Base-by-base conservation (phyloP, 331 rosid genomes). In the Malus hybrid region DNA sequence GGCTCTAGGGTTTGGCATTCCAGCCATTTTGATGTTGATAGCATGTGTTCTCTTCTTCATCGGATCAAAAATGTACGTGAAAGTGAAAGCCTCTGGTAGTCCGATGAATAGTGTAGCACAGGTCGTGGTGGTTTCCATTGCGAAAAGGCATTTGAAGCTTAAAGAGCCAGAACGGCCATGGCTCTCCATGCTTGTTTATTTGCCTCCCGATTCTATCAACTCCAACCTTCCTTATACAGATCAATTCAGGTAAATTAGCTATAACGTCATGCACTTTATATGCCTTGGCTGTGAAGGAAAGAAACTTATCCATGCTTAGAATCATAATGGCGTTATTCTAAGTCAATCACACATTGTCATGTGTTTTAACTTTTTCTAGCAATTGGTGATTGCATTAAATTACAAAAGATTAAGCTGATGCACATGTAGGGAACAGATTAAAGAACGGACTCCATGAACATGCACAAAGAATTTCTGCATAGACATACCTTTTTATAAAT, bases 1-100 rank as follows among this genome's bases (percentile, higher is more conserved):
- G 97, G 84, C 91, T 39, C 2, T 89, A 19, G 98, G 98, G 20
- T 81, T 88, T 20, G 93, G 75, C n/a, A 86, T 94, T 70, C 98
- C 98, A 50, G 95, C 96, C 10, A 80, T 78, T 34, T 86, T 94
- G 39, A 94, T 94, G 98, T 73, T 93, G 24, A 10, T 86, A 7
- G 86, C 98, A 42, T 82, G 85, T 72, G 71, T 66, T 18, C 79
- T 94, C 18, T 93, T 81, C 84, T 86, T 80, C 69, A 9, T 73
- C 69, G 98, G 98, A 52, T 80, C 86, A 33, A 84, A 82, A 67
- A 29, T 77, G 7, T 93, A 83, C 65, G 98, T 91, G 6, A 88
- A 88, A 80, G 87, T 91, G 63, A 78, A 87, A 74, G 85, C 98
- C 72, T 65, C 57, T 5, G 98, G 97, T 15, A 90, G 95, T 77